A percentile compares a stretch with the other conserved stretches of the same genome.
These are phyloP conservation scores for Fusarium illudens DNA, from an alignment of 2,329 filamentous ascomycete species.

Conservation along the genomic window DNA sequence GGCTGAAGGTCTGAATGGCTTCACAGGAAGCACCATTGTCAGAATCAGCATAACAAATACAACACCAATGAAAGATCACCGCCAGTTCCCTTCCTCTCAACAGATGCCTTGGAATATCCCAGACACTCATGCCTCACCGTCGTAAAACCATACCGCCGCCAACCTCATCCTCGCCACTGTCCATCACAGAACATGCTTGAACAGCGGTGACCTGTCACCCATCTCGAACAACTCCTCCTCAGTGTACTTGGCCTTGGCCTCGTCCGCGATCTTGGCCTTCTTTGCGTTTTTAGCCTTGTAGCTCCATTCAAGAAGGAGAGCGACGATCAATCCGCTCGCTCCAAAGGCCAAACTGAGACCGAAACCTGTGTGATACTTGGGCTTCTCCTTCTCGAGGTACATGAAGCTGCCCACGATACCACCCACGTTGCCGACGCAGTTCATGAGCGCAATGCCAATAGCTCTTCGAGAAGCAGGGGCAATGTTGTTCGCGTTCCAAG, in stretches of 20 bases:
- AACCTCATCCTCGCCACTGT: not conserved
- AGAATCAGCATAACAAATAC: not conserved
- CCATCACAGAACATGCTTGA: slow-evolving; percentile 42
- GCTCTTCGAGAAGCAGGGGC: slow-evolving; percentile 45
- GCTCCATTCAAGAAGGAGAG: slow-evolving; percentile 44
- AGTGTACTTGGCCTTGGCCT: slow-evolving; percentile 42
- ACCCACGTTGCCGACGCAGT: slow-evolving; percentile 42
- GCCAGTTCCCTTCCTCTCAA: not conserved
- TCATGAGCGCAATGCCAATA: slow-evolving; percentile 44
- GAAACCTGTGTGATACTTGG: slow-evolving; percentile 60
- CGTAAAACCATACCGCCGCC: not conserved
- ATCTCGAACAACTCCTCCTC: slow-evolving; percentile 45
- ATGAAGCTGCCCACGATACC: slow-evolving; percentile 44
- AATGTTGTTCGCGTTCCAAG: slow-evolving; percentile 40
- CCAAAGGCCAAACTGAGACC: slow-evolving; percentile 48
- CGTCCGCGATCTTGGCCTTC: slow-evolving; percentile 42
- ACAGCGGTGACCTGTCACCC: slow-evolving; percentile 47
- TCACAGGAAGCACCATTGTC: not conserved
- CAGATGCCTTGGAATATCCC: not conserved
- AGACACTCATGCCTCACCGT: not conserved
- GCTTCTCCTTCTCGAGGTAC: slow-evolving; percentile 44
- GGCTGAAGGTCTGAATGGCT: not conserved
- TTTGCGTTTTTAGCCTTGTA: slow-evolving; percentile 43
- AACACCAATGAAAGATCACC: not conserved
- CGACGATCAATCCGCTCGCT: slow-evolving; percentile 41